Conservation (phyloP, 176 grass and related monocot genomes). For the Pontederia crassipes region DNA sequence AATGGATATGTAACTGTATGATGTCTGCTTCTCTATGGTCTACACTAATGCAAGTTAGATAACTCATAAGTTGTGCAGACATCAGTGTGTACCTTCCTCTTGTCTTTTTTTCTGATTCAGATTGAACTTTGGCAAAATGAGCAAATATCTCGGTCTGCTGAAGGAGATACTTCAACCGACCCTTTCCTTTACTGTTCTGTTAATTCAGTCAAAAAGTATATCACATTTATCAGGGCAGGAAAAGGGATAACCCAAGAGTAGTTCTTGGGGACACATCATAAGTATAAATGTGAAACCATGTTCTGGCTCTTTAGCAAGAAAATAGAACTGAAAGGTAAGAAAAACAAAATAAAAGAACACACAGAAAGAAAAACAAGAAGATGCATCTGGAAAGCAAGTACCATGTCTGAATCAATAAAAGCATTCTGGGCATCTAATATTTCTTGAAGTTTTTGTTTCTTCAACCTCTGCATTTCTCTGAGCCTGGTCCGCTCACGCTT, state of each 20-base stretch:
- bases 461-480: slow-evolving; percentile 51
- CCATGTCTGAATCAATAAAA: slow-evolving; percentile 52
- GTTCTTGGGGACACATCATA: neutral
- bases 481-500: slow-evolving; percentile 46
- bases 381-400: neutral
- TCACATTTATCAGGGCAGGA: neutral
- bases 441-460: slow-evolving; percentile 57
- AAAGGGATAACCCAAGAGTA: neutral
- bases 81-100: slow-evolving; percentile 39
- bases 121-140: slow-evolving; percentile 72
- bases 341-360: neutral
- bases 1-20: too few relatives aligned
- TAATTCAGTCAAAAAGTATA: slow-evolving; percentile 3
- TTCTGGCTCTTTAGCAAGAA: neutral
- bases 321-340: neutral
- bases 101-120: slow-evolving; percentile 38
- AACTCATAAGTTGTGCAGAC: neutral
- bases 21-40: neutral
- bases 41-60: neutral
- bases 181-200: slow-evolving; percentile 70
- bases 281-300: neutral
- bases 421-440: slow-evolving; percentile 61
- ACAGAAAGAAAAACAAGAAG: too few relatives aligned
- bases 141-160: slow-evolving; percentile 81
- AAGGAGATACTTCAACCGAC: slow-evolving; percentile 51